These are phyloP conservation scores for Rubroshorea leprosula DNA, from an alignment of 345 rosid species.

Conservation along the genomic window DNA sequence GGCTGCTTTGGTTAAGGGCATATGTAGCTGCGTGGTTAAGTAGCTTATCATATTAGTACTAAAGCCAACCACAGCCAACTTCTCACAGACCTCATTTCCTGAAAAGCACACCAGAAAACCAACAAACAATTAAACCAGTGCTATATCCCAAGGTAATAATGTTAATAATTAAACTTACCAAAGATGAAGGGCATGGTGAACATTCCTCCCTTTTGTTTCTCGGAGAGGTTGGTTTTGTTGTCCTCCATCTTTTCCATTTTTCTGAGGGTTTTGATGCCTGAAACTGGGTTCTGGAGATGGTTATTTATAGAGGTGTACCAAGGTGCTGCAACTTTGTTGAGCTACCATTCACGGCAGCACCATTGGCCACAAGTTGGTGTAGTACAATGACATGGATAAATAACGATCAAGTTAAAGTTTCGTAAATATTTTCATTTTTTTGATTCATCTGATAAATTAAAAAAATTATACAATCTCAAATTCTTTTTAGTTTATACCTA, in stretches of 20 bases:
- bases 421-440: no score
- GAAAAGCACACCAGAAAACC: no score
- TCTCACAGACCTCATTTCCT: slow-evolving; percentile 49
- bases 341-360: background rate
- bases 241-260: slow-evolving; percentile 32
- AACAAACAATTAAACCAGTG: no score
- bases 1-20: slow-evolving; percentile 47
- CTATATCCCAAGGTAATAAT: no score
- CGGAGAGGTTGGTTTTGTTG: slow-evolving; percentile 23
- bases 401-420: no score
- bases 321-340: no score
- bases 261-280: background rate
- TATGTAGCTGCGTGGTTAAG: slow-evolving; percentile 40
- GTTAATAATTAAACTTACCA: slow-evolving; percentile 32
- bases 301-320: slow-evolving; percentile 19
- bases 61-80: slow-evolving; percentile 29
- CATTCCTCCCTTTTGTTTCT: slow-evolving; percentile 48
- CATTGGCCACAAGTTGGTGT: slow-evolving; percentile 8
- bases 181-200: slow-evolving; percentile 77
- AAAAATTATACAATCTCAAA: no score
- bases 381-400: no score
- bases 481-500: no score
- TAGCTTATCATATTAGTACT: slow-evolving; percentile 38
- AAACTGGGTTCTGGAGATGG: background rate
- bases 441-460: no score